phyloP scores from a whole-genome alignment of 768 basidiomycete genomes.

The Panaeolus papilionaceus region DNA sequence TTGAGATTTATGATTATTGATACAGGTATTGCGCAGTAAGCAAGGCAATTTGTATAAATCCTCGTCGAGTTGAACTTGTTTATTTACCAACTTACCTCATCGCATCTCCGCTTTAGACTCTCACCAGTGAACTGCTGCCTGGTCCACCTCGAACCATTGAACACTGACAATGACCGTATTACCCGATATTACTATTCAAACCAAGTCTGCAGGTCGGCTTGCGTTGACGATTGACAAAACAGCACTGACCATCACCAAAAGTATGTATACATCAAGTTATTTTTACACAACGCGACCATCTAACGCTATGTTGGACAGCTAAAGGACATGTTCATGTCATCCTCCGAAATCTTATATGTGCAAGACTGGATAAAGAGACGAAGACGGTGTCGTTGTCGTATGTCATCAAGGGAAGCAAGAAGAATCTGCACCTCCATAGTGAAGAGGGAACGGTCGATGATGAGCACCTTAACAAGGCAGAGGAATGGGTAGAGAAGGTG shows the following conservation, averaged over 20 bases:
- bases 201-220: not conserved
- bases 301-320: not conserved
- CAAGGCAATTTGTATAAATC: not conserved
- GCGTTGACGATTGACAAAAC: not conserved
- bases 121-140: not conserved
- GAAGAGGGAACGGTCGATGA: constrained; percentile 46
- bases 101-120: not conserved
- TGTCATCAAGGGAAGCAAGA: constrained; percentile 47
- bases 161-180: not conserved
- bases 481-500: constrained; percentile 61
- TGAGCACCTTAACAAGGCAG: constrained; percentile 37
- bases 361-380: constrained; percentile 41
- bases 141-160: not conserved
- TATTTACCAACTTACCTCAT: not conserved
- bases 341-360: constrained; percentile 60
- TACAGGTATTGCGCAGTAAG: not conserved
- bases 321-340: constrained; percentile 40
- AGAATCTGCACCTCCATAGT: constrained; percentile 47
- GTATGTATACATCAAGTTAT: constrained; percentile 5
- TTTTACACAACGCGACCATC: not conserved
- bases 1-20: not conserved
- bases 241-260: not conserved
- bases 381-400: constrained; percentile 55
- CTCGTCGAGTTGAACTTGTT: not conserved
- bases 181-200: constrained; percentile 8